Base-by-base conservation (phyloP, 2,329 filamentous ascomycete species). In the Penicillium sp. region DNA sequence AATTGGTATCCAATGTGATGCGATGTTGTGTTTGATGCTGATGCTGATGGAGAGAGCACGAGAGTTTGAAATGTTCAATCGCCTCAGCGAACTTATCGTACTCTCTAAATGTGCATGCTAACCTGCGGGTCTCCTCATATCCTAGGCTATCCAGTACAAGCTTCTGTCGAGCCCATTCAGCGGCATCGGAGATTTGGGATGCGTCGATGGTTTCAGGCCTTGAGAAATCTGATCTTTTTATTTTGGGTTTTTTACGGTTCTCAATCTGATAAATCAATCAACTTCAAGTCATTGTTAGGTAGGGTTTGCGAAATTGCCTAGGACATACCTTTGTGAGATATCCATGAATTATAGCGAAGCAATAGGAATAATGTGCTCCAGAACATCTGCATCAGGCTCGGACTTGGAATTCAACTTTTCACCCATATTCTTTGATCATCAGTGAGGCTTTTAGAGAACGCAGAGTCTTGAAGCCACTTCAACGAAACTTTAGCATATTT, bases 391-490 rank as follows among this genome's bases (percentile, higher is more conserved):
- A 50, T 66, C 64, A 18, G 58, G 61, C 5, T 61, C 58, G 2
- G 60, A 63, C 45, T 64, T 66, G 5, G 65, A 67, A 22, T 60
- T 68, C 42, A 68, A 29, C 60, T 64, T 45, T 65, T 67, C 11
- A 68, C 59, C 65, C 65, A 68, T 47, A 59, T 46, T 2, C 37
- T 57, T 43, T 66, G 54, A 7, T 62, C 57, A n/a, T 60, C 55
- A 3, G 65, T 52, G 14, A 68, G 47, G 2, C 57, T 62, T 46
- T 64, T 67, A 10, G 61, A 62, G 37, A 68, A 62, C 7, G 65
- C 65, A n/a, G 66, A 66, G 52, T 68, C 62, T 37, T 63, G 66
- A 24, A 68, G 60, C 65, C 66, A 68, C 40, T 61, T 64, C 42
- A 67, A 47, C 4, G 58, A 46, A 22, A 48, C 46, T 7, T 60